Evolutionary conservation across 2,329 filamentous ascomycete genomes (phyloP), one percentile per base, ranked within the genome.

Genomic region (Scedosporium apiospermum): DNA sequence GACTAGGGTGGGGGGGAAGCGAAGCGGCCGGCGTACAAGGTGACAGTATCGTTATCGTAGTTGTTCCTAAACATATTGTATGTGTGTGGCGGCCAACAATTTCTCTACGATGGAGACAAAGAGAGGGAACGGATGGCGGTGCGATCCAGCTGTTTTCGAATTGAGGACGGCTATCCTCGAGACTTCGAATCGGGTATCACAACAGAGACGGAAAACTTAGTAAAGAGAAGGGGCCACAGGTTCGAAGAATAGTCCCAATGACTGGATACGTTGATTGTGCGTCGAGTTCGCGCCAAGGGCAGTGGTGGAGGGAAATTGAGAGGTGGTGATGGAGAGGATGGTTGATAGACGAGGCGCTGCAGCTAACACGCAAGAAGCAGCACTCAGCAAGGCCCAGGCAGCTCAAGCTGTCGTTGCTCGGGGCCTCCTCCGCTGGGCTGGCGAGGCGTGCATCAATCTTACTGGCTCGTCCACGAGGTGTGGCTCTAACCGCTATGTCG

Each of bases 31-130:
- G 78, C 88, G 79, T 84, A 96, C 92, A 98, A 99, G 80, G 95
- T 99, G 80, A 98, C 93, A 67, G 93, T 96, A 79, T 99, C 95
- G 87, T 99, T 99, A 82, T 99, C 95, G 84, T 99, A 99, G 80
- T 98, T 98, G 84, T 99, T 99, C 80, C 95, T 87, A 82, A 99
- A 99, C 95, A 99, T 98, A 73, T 73, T 87, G 83, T 68, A 64
- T 58, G 58, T 42, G 61, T 41, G 7, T 46, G 38, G 12, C 57
- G 26, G 46, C 18, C 44, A 10, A 12, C 23, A 44, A 7, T 42
- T 23, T 41, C 34, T 10, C 60, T 61, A 38, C 3, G 26, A 53
- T 21, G 26, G 14, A 27, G n/a, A 18, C 38, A 10, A 26, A 30
- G n/a, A 4, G 59, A 60, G n/a, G 10, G 21, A 41, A 18, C 38